phyloP scores from a whole-genome alignment of 2,329 filamentous ascomycete genomes.

The Fusarium incarnatum region DNA sequence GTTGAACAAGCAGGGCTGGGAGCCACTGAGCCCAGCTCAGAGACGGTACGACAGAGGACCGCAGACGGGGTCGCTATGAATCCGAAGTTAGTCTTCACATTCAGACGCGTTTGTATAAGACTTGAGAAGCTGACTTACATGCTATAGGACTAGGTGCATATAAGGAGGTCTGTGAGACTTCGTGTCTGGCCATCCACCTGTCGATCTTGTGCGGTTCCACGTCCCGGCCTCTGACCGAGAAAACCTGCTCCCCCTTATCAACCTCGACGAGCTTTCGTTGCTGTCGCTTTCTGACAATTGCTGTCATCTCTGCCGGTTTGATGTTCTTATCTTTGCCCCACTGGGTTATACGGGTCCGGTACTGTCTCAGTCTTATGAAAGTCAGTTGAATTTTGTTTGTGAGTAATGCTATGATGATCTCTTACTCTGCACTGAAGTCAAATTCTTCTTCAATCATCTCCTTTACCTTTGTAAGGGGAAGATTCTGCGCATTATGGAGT shows the following conservation, averaged over 20 bases:
- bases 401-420: fast-evolving
- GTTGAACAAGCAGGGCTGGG: background rate
- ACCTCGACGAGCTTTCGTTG: background rate
- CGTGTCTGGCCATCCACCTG: conserved; percentile 4
- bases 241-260: background rate
- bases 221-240: background rate
- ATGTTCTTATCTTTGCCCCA: conserved; percentile 14
- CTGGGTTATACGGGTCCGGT: background rate
- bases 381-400: background rate
- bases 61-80: background rate
- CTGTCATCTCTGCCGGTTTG: background rate
- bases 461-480: background rate
- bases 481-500: background rate
- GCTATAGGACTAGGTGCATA: conserved; percentile 1
- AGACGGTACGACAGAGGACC: background rate
- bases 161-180: background rate
- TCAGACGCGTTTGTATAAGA: fast-evolving
- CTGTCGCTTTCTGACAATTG: background rate
- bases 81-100: fast-evolving
- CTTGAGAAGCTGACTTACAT: background rate
- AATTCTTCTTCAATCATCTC: background rate
- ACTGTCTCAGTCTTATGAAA: background rate
- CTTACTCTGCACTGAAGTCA: background rate
- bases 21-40: background rate
- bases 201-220: background rate